Base-by-base conservation (phyloP, 495 filamentous ascomycete species). In the Parathielavia appendiculata region DNA sequence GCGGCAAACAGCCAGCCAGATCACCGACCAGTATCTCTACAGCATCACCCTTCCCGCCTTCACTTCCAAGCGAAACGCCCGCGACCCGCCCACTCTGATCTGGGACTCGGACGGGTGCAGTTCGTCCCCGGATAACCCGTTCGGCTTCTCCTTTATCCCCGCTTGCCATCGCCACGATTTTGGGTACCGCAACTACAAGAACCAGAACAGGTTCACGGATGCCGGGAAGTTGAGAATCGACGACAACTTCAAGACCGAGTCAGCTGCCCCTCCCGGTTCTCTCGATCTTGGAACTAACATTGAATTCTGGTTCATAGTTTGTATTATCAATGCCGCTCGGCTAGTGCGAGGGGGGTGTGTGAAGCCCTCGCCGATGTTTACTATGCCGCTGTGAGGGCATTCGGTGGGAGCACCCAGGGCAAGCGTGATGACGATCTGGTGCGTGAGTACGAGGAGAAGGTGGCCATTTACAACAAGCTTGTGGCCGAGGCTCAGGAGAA, bases 141-240 rank as follows among this genome's bases (percentile, higher is more conserved):
- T 66, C n/a, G 73, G 74, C 2, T 79, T 73, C 60, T 58, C 71
- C 62, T 79, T 79, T 59, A 35, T 46, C 9, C 68, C 61, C 0
- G 60, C 59, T 14, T 80, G 77, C 69, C 52, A 73, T 32, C 69
- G 77, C 14, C 77, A 80, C 61, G 77, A 80, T 41, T 79, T 79
- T 51, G 77, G 75, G 2, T 79, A 76, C 62, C 63, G 70, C 9
- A 79, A 78, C 61, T 76, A 68, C 62, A 72, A 75, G 62, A 39
- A 20, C 5, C 74, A 76, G 52, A 59, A 53, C 13, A 63, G 76
- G 13, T 76, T 79, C 65, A 75, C 66, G 0, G 64, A 64, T 0
- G 54, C 11, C 2, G 60, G 54, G 14, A 71, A 72, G 26, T 17
- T 61, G 49, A 61, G 35, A 5, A 67, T 79, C 45, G 76, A 79